Percentiles rank a stretch among this genome's conserved stretches.
Conservation (phyloP, 768 basidiomycete genomes). For the Sporobolomyces phaffii region DNA sequence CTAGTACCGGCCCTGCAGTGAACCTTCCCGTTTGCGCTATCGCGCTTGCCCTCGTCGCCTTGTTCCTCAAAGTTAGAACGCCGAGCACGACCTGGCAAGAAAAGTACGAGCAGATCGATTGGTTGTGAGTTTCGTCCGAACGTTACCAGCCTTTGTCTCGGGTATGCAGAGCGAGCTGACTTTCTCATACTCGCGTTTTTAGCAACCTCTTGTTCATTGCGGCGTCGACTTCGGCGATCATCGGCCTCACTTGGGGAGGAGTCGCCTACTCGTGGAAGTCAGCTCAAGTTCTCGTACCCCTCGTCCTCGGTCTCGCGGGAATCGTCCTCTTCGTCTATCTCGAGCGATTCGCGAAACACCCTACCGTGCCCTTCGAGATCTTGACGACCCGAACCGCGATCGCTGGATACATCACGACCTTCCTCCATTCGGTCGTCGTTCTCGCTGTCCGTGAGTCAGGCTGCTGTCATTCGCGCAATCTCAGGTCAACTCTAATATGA, state of each 20-base stretch:
- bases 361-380: slow-evolving; percentile 45
- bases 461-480: no score
- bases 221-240: slow-evolving; percentile 41
- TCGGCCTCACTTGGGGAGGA: slow-evolving; percentile 55
- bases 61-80: slow-evolving; percentile 36
- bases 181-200: slow-evolving; percentile 14
- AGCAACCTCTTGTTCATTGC: slow-evolving; percentile 49
- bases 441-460: slow-evolving; percentile 20
- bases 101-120: slow-evolving; percentile 37
- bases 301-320: slow-evolving; percentile 56
- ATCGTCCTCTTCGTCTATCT: slow-evolving; percentile 57
- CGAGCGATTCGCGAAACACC: slow-evolving; percentile 53
- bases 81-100: slow-evolving; percentile 47
- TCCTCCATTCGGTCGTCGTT: slow-evolving; percentile 42
- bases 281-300: slow-evolving; percentile 48
- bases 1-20: not conserved
- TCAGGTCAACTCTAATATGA: no score
- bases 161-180: no score
- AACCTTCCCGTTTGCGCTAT: slow-evolving; percentile 23
- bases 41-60: slow-evolving; percentile 26
- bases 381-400: slow-evolving; percentile 48
- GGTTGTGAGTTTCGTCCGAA: slow-evolving; percentile 43
- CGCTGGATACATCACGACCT: slow-evolving; percentile 47
- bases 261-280: slow-evolving; percentile 51
- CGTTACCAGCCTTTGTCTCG: slow-evolving; percentile 44